phyloP scores from a whole-genome alignment of 805 yeast species.

The Yamadazyma phyllophila region DNA sequence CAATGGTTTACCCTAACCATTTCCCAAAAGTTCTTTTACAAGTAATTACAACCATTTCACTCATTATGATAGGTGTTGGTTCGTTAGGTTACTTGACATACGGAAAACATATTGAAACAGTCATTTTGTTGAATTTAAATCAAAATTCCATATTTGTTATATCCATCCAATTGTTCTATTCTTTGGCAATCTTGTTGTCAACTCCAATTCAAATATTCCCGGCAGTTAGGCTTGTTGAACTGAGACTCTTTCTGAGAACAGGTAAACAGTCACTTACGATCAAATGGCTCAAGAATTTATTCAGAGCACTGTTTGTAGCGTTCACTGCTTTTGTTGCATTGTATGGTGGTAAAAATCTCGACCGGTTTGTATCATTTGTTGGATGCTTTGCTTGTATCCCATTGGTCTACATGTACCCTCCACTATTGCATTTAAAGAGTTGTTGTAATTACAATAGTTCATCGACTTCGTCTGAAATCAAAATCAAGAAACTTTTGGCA shows the following conservation, averaged over 20 bases:
- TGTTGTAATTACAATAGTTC: constrained; percentile 32
- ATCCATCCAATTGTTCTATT: constrained; percentile 66
- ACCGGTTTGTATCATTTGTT: constrained; percentile 72
- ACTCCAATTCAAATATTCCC: constrained; percentile 83
- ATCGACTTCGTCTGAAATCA: constrained; percentile 18
- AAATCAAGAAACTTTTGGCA: constrained; percentile 37
- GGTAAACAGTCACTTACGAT: constrained; percentile 54
- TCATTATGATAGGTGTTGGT: constrained; percentile 62
- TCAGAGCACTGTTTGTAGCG: constrained; percentile 54
- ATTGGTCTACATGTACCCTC: constrained; percentile 82
- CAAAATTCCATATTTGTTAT: constrained; percentile 61
- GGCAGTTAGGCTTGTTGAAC: constrained; percentile 71
- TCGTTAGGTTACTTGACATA: constrained; percentile 68
- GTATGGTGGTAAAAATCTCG: constrained; percentile 66
- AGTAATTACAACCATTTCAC: constrained; percentile 62
- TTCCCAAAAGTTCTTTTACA: constrained; percentile 63
- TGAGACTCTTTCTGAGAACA: constrained; percentile 49
- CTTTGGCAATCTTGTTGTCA: constrained; percentile 70
- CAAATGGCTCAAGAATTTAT: constrained; percentile 66
- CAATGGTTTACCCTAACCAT: constrained; percentile 73
- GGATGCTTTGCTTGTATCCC: constrained; percentile 88
- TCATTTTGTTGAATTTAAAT: constrained; percentile 69
- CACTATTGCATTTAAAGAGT: constrained; percentile 63
- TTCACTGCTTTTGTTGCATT: constrained; percentile 58
- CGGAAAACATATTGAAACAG: constrained; percentile 64